Conservation (phyloP, 768 basidiomycete species). For the Lenzites betulinus region DNA sequence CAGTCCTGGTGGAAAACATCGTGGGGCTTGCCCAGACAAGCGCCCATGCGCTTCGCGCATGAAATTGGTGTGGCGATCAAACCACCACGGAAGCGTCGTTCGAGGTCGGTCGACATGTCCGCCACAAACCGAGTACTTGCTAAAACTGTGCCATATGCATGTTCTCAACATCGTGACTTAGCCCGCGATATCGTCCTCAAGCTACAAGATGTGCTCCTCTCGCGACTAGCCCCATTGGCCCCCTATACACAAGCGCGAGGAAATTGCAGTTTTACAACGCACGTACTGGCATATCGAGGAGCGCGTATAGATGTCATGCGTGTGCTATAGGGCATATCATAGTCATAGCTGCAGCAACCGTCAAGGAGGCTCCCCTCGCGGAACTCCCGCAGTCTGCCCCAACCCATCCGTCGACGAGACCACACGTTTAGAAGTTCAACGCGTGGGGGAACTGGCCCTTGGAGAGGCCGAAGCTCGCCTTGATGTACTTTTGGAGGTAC, state of each 20-base stretch:
- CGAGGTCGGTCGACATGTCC: too few species aligned
- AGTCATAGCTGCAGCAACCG: constrained; percentile 33
- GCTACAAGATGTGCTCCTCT: neutral
- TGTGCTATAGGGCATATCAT: constrained; percentile 42
- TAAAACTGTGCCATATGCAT: too few species aligned
- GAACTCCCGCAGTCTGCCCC: constrained; percentile 12
- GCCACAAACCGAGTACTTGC: too few species aligned
- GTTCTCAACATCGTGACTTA: too few species aligned
- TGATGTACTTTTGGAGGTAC: constrained; percentile 90
- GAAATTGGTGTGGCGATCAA: too few species aligned
- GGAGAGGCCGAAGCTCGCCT: constrained; percentile 89
- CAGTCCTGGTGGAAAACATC: constrained; percentile 21
- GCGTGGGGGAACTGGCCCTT: constrained; percentile 98
- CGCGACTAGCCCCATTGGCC: neutral
- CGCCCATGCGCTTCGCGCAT: constrained; percentile 1
- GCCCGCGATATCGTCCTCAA: too few species aligned
- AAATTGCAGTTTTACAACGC: constrained; percentile 20
- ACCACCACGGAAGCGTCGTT: too few species aligned
- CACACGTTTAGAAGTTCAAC: constrained; percentile 69
- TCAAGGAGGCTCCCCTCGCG: constrained; percentile 20
- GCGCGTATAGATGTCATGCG: constrained; percentile 34
- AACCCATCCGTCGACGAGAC: constrained; percentile 13
- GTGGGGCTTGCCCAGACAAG: neutral
- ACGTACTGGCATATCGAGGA: constrained; percentile 25
- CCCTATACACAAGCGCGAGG: neutral